Conservation (phyloP, 2,329 filamentous ascomycete genomes). For the Pseudogymnoascus sp. region DNA sequence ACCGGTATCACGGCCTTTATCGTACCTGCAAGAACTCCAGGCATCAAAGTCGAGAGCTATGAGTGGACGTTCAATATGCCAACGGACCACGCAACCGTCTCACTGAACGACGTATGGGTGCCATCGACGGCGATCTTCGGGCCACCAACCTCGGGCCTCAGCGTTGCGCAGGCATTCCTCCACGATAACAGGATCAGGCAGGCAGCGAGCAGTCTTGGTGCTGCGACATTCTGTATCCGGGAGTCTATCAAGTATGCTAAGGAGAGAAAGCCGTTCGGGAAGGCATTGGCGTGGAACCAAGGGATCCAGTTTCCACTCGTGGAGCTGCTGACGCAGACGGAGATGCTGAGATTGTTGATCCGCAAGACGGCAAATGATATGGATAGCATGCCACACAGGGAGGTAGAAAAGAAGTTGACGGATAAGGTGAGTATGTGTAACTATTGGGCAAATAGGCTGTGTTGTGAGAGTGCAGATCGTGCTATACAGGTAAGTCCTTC, state of each 20-base stretch:
- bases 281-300: constrained; percentile 50
- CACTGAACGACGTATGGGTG: constrained; percentile 49
- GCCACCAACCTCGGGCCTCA: constrained; percentile 44
- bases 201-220: constrained; percentile 51
- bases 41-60: constrained; percentile 48
- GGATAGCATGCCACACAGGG: constrained; percentile 43
- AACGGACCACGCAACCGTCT: constrained; percentile 55
- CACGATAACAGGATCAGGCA: constrained; percentile 61
- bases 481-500: constrained; percentile 46
- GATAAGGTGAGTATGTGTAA: constrained; percentile 60
- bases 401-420: constrained; percentile 49
- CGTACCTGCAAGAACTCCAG: constrained; percentile 44
- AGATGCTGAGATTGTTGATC: constrained; percentile 55
- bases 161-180: constrained; percentile 57
- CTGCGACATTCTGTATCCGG: constrained; percentile 53
- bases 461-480: constrained; percentile 51
- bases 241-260: constrained; percentile 50
- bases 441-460: constrained; percentile 55
- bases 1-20: constrained; percentile 55
- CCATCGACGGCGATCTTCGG: constrained; percentile 46
- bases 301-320: constrained; percentile 58
- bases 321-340: constrained; percentile 52
- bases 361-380: constrained; percentile 54
- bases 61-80: constrained; percentile 63
- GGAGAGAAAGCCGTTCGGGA: constrained; percentile 46